A percentile compares a stretch with the other conserved stretches of the same genome.
These are phyloP conservation scores for Calonectria pseudoturangicola DNA, from an alignment of 2,329 filamentous ascomycete species.

Conservation along the genomic window DNA sequence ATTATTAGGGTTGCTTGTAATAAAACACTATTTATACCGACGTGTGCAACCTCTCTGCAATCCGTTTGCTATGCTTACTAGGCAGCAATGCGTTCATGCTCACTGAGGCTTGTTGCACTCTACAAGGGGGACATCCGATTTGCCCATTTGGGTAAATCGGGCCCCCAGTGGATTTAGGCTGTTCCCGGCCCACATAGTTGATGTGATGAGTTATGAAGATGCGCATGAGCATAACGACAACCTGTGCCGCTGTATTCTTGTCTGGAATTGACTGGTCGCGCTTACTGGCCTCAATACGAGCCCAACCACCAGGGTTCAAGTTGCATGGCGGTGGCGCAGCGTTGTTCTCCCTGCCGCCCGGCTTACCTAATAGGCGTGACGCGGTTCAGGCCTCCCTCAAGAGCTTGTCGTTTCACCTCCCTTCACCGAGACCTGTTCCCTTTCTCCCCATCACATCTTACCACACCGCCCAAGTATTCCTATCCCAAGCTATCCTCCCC, in stretches of 20 bases:
- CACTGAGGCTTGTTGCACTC: background rate
- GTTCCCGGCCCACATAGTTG: background rate
- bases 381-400: constrained; percentile 17
- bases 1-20: too few relatives aligned
- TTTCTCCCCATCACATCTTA: background rate
- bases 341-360: constrained; percentile 33
- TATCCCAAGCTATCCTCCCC: background rate
- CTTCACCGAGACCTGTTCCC: background rate
- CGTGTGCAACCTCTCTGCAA: too few relatives aligned
- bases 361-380: constrained; percentile 41
- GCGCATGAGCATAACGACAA: constrained; percentile 1
- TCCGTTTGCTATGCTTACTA: background rate
- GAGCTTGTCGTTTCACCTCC: constrained; percentile 27
- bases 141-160: constrained; percentile 19
- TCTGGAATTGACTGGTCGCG: background rate
- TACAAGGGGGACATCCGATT: background rate
- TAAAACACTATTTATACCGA: too few relatives aligned
- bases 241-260: background rate
- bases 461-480: background rate
- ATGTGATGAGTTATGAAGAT: constrained; percentile 1
- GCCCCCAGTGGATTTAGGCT: constrained; percentile 4
- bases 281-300: constrained; percentile 11
- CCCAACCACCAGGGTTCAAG: background rate
- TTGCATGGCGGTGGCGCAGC: constrained; percentile 40
- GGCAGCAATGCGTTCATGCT: constrained; percentile 2